These are phyloP conservation scores for Fusarium sp. DNA, from an alignment of 2,329 filamentous ascomycete species.

Conservation along the genomic window DNA sequence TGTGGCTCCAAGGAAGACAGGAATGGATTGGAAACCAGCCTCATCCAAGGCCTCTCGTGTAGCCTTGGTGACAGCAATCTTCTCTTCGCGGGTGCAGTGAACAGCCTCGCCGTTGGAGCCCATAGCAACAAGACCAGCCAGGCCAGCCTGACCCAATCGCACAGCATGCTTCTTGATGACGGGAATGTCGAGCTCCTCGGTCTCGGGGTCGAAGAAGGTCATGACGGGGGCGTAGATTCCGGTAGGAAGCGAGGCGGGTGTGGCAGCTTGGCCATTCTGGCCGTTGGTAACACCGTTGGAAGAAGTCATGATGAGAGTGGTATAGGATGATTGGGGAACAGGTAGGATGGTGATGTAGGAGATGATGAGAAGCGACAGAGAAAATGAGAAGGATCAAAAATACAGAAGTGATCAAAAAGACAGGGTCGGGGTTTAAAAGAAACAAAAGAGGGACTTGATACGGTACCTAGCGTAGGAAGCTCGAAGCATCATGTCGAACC, in stretches of 20 bases:
- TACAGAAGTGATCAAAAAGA: conserved; percentile 15
- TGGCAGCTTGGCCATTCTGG: conserved; percentile 44
- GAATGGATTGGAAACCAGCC: conserved; percentile 79
- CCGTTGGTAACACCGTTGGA: conserved; percentile 38
- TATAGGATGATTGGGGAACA: not conserved
- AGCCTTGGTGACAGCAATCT: conserved; percentile 77
- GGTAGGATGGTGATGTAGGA: not conserved
- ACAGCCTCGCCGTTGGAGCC: conserved; percentile 92
- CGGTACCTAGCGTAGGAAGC: conserved; percentile 21
- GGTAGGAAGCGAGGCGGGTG: conserved; percentile 72
- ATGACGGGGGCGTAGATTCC: conserved; percentile 91
- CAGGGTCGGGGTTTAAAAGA: conserved; percentile 27
- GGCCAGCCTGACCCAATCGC: conserved; percentile 79
- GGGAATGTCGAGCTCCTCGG: conserved; percentile 85
- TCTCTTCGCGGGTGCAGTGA: conserved; percentile 83
- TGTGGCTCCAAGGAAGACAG: conserved; percentile 84
- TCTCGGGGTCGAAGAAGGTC: conserved; percentile 88
- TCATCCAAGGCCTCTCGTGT: conserved; percentile 85
- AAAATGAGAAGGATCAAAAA: conserved; percentile 13
- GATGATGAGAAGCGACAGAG: conserved; percentile 7
- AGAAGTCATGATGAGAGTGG: conserved; percentile 42
- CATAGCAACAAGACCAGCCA: conserved; percentile 86
- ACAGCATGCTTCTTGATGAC: conserved; percentile 84
- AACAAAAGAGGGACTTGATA: conserved; percentile 42
- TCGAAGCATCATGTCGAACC: conserved; percentile 29